phyloP scores from a whole-genome alignment of 768 basidiomycete genomes.

The Suillus variegatus region DNA sequence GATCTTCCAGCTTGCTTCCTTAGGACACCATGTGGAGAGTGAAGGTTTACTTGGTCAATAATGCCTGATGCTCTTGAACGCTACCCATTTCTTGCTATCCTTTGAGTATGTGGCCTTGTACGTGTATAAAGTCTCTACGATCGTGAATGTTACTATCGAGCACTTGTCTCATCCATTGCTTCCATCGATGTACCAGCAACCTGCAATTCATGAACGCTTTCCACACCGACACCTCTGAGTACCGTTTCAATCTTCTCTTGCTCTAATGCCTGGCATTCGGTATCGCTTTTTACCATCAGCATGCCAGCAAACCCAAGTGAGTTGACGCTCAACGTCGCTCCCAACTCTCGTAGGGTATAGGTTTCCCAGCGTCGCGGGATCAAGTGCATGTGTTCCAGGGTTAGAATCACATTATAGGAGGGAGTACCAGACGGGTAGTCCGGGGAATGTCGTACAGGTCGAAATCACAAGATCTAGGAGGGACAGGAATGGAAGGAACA shows the following conservation, averaged over 20 bases:
- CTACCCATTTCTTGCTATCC: not conserved
- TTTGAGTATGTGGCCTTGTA: not conserved
- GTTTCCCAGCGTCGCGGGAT: constrained; percentile 75
- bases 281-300: constrained; percentile 82
- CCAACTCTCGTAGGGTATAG: constrained; percentile 52
- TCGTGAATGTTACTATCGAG: not conserved
- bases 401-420: constrained; percentile 84
- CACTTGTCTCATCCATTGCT: constrained; percentile 22
- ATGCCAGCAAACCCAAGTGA: constrained; percentile 89
- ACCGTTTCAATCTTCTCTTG: constrained; percentile 64
- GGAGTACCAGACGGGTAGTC: constrained; percentile 63
- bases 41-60: constrained; percentile 36
- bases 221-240: constrained; percentile 60
- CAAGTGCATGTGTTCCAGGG: constrained; percentile 81
- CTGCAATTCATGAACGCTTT: constrained; percentile 69
- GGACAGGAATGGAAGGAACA: constrained; percentile 65
- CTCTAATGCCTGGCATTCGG: constrained; percentile 70
- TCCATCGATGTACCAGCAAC: constrained; percentile 49
- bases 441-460: constrained; percentile 67
- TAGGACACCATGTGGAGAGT: constrained; percentile 57
- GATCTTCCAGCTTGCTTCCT: constrained; percentile 47
- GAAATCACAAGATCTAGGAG: constrained; percentile 79
- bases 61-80: not conserved
- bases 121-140: not conserved
- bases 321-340: constrained; percentile 72